Base-by-base conservation (phyloP, 2,329 filamentous ascomycete species). In the Sphaerulina populicola region DNA sequence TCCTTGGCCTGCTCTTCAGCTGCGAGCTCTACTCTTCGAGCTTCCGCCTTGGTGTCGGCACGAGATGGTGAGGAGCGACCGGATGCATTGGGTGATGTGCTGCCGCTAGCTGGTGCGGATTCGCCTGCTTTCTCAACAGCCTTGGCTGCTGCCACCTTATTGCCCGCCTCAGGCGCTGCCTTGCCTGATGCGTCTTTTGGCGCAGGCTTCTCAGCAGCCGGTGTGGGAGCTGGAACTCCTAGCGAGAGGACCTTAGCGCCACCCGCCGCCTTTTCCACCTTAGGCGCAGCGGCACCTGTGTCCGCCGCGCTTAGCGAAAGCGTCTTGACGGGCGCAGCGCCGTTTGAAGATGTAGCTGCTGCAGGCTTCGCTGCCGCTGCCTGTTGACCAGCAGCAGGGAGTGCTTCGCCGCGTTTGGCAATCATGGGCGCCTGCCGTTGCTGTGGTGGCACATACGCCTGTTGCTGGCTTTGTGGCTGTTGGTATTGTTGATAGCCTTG, bases 61-160 rank as follows among this genome's bases (percentile, higher is more conserved):
- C 76, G 74, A 15, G 78, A 80, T 5, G 64, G 65, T 66, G 88
- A 94, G 35, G 85, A 88, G 47, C 88, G 82, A 42, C 90, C 91
- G 9, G 87, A 56, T 4, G 49, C 86, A 4, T 85, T 80, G 14
- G 91, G 87, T 1, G 89, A 93, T 3, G 85, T 84, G 66, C 82
- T 86, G 49, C 88, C 88, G 47, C 69, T 70, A 43, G 62, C 80
- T 43, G 72, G 72, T 7, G 79, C 74, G 48, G 80, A 76, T 67
- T 90, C 84, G 49, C 89, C 87, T 0, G 86, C 85, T 77, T 95
- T 95, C 65, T 94, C 88, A 57, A 96, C 88, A 8, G 91, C 90
- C 72, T 96, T 96, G 45, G 81, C 75, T 4, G 90, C 91, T 1
- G 85, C 76, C n/a, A 86, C 83, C 72, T 96, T 96, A 55, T 89